Base-by-base conservation (phyloP, 306 rosid species). In the Astragalus membranaceus region DNA sequence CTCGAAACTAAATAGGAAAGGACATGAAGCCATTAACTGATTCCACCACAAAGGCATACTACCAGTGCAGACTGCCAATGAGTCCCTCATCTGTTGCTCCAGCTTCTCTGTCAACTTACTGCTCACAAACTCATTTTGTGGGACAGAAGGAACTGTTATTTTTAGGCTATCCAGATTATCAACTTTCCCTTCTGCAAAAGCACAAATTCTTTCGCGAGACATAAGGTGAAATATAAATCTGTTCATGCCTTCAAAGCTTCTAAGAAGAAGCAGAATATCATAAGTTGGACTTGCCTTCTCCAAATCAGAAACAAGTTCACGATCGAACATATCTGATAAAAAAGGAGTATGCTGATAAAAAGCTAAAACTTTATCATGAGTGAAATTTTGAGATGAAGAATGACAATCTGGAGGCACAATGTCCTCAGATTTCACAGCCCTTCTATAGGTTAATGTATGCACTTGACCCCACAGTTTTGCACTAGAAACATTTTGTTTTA, bases 41-140 rank as follows among this genome's bases (percentile, higher is more conserved):
- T 64, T 85, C 75, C 95, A 95, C 99, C 97, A 95, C 62, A 69
- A 70, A 72, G 99, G 99, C 89, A 95, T 86, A 64, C 91, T 90
- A 57, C 95, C 93, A 64, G 63, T 41, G n/a, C 90, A 89, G 57
- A 91, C 83, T 35, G 95, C 88, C 78, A 85, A 70, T 66, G 82
- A 44, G 75, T 95, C 99, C 74, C 91, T 80, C 97, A 95, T 89
- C 77, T 91, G 99, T 73, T 91, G 97, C 80, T 95, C 99, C 51
- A 95, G 81, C 79, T 95, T 95, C 79, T 91, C 99, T 4, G 97
- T 91, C 85, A 95, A 80, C 79, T 95, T 95, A 69, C 76, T 81
- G 73, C 85, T 95, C 55, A 89, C 89, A 81, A 95, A 95, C 77
- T 91, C 97, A 83, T 75, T 87, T 84, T 85, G 95, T 16, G 87